Evolutionary conservation across 805 yeast genomes (phyloP), one percentile per base, ranked within the genome.

Genomic region (Nakazawaea molendinolei): DNA sequence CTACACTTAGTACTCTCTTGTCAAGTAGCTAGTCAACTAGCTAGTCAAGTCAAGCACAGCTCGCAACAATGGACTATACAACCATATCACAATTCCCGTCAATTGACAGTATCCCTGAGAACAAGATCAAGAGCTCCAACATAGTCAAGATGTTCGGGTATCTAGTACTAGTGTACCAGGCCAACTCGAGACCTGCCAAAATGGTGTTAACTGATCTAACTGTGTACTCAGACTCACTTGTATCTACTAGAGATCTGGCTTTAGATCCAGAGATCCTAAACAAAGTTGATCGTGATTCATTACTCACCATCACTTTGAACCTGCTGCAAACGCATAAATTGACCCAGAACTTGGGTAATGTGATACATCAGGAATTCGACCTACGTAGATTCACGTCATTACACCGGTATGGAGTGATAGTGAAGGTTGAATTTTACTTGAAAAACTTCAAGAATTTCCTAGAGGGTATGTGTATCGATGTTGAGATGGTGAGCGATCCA

Each of bases 121-220:
- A 28, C 21, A 34, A 34, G 38, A 34, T 34, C 33, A 28, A 28
- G 15, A 34, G 31, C 20, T 23, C 26, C 12, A 35, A 35, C 16
- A 24, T 35, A 4, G 34, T 22, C 10, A 23, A 16, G 19, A 10
- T 12, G 5, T 36, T 31, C 21, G 39, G 32, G 9, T 31, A 24
- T 16, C 19, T 36, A 4, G 20, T 36, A 9, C 29, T 12, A 10
- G 28, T 16, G 3, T 15, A 20, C 23, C 35, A 31, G 10, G 9
- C 9, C 8, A 13, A 19, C 8, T 20, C 14, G 15, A 13, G 16
- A 8, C 39, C 39, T 8, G 19, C 14, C 5, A 13, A 13, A 17
- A 16, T 36, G 19, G 28, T 26, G 12, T 30, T 36, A 2, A 36
- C 39, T 8, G 39, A 36, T 36, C 9, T 31, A 5, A 36, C 39